phyloP scores from a whole-genome alignment of 495 filamentous ascomycete species.

The Lichina pygmaea region DNA sequence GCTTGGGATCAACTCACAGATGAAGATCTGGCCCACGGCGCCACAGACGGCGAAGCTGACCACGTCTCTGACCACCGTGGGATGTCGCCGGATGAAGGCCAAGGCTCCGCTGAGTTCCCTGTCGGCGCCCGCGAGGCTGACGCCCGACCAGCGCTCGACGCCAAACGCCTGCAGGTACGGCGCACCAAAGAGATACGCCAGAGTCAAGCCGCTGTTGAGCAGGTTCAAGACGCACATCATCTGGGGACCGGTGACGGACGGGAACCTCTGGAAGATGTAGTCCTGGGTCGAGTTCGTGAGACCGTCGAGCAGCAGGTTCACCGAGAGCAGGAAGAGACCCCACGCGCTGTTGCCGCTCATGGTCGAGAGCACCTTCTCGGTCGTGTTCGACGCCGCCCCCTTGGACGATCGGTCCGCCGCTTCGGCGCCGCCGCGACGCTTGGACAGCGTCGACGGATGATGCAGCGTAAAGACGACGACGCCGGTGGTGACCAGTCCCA shows the following conservation, averaged over 20 bases:
- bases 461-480: slow-evolving; percentile 87
- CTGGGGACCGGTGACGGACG: slow-evolving; percentile 65
- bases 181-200: slow-evolving; percentile 43
- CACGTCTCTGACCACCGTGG: slow-evolving; percentile 57
- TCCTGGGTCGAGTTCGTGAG: slow-evolving; percentile 93
- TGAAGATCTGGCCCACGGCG: slow-evolving; percentile 85
- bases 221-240: slow-evolving; percentile 99
- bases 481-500: slow-evolving; percentile 65
- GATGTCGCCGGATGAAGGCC: slow-evolving; percentile 50
- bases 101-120: slow-evolving; percentile 58
- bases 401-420: slow-evolving; percentile 6
- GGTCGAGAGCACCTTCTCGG: neutral
- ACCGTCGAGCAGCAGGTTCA: slow-evolving; percentile 88
- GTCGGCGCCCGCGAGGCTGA: slow-evolving; percentile 28
- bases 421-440: slow-evolving; percentile 22
- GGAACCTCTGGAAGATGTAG: slow-evolving; percentile 61
- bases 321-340: slow-evolving; percentile 62
- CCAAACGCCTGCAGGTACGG: slow-evolving; percentile 47
- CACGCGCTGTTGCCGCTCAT: slow-evolving; percentile 28
- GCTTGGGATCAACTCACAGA: slow-evolving; percentile 26
- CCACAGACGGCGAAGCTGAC: slow-evolving; percentile 80
- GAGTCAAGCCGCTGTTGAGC: slow-evolving; percentile 48
- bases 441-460: slow-evolving; percentile 46
- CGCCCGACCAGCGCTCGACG: slow-evolving; percentile 35
- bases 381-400: slow-evolving; percentile 10